Evolutionary conservation across 148 eudicot genomes (phyloP), one percentile per base, ranked within the genome.

Genomic region (Chenopodium suecicum): DNA sequence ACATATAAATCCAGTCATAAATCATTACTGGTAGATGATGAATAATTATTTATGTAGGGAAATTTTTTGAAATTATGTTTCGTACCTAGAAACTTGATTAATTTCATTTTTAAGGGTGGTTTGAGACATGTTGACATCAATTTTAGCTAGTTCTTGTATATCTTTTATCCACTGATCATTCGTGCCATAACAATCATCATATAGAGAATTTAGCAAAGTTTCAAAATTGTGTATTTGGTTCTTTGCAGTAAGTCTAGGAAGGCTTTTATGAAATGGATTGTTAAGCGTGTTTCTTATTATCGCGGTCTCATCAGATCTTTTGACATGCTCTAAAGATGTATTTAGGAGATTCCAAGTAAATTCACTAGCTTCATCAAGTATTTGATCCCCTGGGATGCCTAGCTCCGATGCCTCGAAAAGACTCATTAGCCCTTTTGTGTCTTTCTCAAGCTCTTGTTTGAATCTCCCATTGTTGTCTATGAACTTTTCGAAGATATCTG

Each of bases 401-500:
- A 94, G 47, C 7, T 89, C 89, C 9, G 94, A 82, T 2, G 94
- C 98, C 87, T 94, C 96, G 79, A 83, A 92, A 14, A 92, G 85
- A 50, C 87, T 88, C 79, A 90, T 62, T 58, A 94, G 73, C 22
- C 92, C 96, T 44, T 81, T 85, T 1, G 77, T 70, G 73, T 94
- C 90, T 62, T 74, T 60, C 31, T 74, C 66, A 29, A 90, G 76
- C 29, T 82, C 81, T 65, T 81, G 25, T 66, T 78, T 81, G 67
- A 91, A 89, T 16, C 66, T 83, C 52, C 92, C 92, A 4, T 88
- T 50, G 44, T 80, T 69, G 74, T 83, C 82, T 75, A 64, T 86
- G 87, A 91, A 93, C 10, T 79, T 86, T 22, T 20, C 32, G 52
- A 91, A 93, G n/a, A 78, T 82, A 32, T 82, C 91, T 93, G 88